These are phyloP conservation scores for Trichothecium sympodiale DNA, from an alignment of 2,329 filamentous ascomycete species.

Conservation along the genomic window DNA sequence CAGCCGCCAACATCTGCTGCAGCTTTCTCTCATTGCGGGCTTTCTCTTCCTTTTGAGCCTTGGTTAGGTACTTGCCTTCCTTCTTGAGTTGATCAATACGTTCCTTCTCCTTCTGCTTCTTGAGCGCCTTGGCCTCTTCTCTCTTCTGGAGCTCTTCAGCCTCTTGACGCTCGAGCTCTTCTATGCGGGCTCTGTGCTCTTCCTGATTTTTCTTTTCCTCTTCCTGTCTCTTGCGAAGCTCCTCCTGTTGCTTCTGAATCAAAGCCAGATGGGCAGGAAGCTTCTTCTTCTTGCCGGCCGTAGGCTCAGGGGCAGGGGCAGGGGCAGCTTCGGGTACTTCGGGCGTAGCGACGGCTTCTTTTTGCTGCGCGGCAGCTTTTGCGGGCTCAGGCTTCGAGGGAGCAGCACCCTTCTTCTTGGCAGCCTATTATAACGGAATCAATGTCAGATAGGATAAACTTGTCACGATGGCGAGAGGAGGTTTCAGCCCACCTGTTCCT, in stretches of 20 bases:
- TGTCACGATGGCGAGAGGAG: no score
- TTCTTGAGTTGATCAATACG: slow-evolving; percentile 80
- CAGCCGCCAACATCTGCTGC: slow-evolving; percentile 74
- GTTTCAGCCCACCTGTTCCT: slow-evolving; percentile 76
- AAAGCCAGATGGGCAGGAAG: slow-evolving; percentile 61
- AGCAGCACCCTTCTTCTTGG: slow-evolving; percentile 63
- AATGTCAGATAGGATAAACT: not conserved
- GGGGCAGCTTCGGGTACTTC: slow-evolving; percentile 27
- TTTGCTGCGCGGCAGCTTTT: slow-evolving; percentile 47
- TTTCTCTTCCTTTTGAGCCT: slow-evolving; percentile 76
- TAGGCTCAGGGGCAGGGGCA: slow-evolving; percentile 33
- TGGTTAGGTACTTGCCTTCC: slow-evolving; percentile 77
- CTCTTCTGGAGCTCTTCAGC: slow-evolving; percentile 58
- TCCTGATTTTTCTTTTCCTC: slow-evolving; percentile 50
- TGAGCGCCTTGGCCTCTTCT: slow-evolving; percentile 63
- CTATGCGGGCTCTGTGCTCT: slow-evolving; percentile 54
- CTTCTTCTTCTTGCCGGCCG: slow-evolving; percentile 75
- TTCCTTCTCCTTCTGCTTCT: slow-evolving; percentile 81
- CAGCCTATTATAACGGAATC: slow-evolving; percentile 37
- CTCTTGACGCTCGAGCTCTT: slow-evolving; percentile 52
- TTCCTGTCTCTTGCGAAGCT: slow-evolving; percentile 54
- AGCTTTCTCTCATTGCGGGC: slow-evolving; percentile 67
- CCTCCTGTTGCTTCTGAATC: slow-evolving; percentile 76
- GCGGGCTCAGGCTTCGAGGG: slow-evolving; percentile 15
- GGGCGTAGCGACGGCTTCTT: slow-evolving; percentile 27